A percentile compares a stretch with the other conserved stretches of the same genome.
These are phyloP conservation scores for Fusarium stilboides DNA, from an alignment of 2,329 filamentous ascomycete species.

Conservation along the genomic window DNA sequence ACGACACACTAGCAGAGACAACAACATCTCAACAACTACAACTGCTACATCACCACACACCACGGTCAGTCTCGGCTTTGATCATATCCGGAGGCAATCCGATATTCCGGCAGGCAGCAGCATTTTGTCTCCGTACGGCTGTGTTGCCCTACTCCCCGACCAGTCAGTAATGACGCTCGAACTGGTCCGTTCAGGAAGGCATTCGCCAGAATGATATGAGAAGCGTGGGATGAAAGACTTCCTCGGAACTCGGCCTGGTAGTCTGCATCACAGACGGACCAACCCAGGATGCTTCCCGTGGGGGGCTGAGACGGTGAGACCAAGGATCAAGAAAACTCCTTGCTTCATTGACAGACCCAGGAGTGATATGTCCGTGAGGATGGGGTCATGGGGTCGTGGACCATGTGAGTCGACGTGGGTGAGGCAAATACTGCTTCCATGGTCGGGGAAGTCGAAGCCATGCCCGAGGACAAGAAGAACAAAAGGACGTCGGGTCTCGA, in stretches of 20 bases:
- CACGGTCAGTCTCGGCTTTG: slow-evolving; percentile 19
- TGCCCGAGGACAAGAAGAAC: not conserved
- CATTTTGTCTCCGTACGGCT: slow-evolving; percentile 6
- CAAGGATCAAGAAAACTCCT: slow-evolving; percentile 16
- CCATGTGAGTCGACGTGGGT: slow-evolving; percentile 22
- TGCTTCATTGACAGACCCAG: slow-evolving; percentile 30
- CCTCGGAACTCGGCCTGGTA: slow-evolving; percentile 26
- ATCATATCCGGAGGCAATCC: slow-evolving; percentile 12
- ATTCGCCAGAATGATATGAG: slow-evolving; percentile 13
- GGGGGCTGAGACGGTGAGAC: slow-evolving; percentile 26
- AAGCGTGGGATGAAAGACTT: slow-evolving; percentile 31
- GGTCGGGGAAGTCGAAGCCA: slow-evolving; percentile 2
- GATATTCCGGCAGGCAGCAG: slow-evolving; percentile 17
- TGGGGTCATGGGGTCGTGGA: slow-evolving; percentile 34
- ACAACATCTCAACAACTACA: slow-evolving; percentile 27
- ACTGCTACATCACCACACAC: slow-evolving; percentile 29
- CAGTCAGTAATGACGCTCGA: slow-evolving; percentile 19
- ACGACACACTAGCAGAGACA: slow-evolving; percentile 6
- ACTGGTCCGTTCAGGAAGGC: slow-evolving; percentile 8
- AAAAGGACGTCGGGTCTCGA: slow-evolving; percentile 15
- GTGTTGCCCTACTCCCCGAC: not conserved
- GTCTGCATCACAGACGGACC: slow-evolving; percentile 14
- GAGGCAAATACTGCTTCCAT: slow-evolving; percentile 37
- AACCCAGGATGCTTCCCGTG: slow-evolving; percentile 33
- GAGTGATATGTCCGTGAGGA: slow-evolving; percentile 28